Evolutionary conservation across 164 flowering plant species (phyloP).

Genomic region (Magnolia sinica): DNA sequence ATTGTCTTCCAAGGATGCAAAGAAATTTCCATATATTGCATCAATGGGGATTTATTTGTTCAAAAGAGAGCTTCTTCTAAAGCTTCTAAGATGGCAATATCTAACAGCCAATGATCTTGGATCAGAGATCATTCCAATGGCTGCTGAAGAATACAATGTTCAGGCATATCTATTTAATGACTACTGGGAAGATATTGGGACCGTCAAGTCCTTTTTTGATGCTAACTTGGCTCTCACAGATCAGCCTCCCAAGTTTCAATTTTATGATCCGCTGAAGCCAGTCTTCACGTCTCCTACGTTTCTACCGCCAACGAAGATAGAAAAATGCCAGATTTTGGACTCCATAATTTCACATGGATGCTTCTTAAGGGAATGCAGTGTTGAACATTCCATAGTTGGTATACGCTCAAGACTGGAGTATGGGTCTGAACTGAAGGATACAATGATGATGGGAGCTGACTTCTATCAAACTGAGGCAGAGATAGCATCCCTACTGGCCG

Average conservation of each 20-base stretch:
- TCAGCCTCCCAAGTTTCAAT: slow-evolving; percentile 70
- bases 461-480: slow-evolving; percentile 83
- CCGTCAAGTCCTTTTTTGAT: slow-evolving; percentile 68
- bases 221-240: slow-evolving; percentile 80
- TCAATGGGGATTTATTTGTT: slow-evolving; percentile 94
- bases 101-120: slow-evolving; percentile 86
- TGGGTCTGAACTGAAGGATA: slow-evolving; percentile 77
- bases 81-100: slow-evolving; percentile 52
- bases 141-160: slow-evolving; percentile 62
- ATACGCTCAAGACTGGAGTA: slow-evolving; percentile 73
- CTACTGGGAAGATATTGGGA: slow-evolving; percentile 94
- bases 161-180: slow-evolving; percentile 85
- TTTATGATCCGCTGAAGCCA: slow-evolving; percentile 74
- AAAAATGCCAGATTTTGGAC: slow-evolving; percentile 71
- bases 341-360: slow-evolving; percentile 89
- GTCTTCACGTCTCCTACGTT: slow-evolving; percentile 79
- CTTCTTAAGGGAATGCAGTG: slow-evolving; percentile 65
- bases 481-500: slow-evolving; percentile 74
- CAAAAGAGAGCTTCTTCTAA: slow-evolving; percentile 63
- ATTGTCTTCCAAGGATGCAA: slow-evolving; percentile 52
- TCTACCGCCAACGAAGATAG: slow-evolving; percentile 80
- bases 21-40: slow-evolving; percentile 68
- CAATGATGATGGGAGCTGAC: slow-evolving; percentile 93
- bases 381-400: slow-evolving; percentile 71
- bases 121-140: slow-evolving; percentile 79